Evolutionary conservation across 164 flowering plant genomes (phyloP).

Genomic region (Annona cherimola): DNA sequence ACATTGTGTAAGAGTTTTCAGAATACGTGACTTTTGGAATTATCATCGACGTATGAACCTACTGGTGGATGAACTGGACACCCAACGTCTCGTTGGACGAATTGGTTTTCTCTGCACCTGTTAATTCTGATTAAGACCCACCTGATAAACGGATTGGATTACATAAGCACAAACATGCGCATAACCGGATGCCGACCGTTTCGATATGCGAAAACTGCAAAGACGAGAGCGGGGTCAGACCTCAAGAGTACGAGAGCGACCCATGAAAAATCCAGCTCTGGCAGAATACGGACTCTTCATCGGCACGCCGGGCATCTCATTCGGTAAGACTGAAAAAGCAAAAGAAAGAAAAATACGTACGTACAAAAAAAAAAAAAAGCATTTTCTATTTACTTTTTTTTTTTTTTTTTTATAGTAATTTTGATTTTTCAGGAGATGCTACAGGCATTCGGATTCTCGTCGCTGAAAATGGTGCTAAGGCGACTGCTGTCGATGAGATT

Average conservation of each 20-base stretch:
- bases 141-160: not conserved
- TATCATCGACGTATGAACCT: no score
- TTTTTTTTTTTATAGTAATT: not conserved
- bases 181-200: not conserved
- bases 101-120: not conserved
- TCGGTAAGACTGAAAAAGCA: conserved; percentile 1
- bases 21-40: no score
- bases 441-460: conserved; percentile 18
- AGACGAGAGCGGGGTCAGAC: no score
- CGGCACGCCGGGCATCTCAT: conserved; percentile 6
- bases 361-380: not conserved
- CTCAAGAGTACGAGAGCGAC: no score
- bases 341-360: not conserved
- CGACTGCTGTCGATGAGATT: conserved; percentile 1
- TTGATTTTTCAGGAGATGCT: not conserved
- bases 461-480: conserved; percentile 10
- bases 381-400: conserved; percentile 1
- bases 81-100: not conserved
- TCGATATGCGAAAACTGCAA: no score
- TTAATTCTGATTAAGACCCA: not conserved
- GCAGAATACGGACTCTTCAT: not conserved
- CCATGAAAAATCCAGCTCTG: not conserved
- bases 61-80: no score
- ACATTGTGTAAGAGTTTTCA: no score
- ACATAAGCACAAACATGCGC: not conserved